Evolutionary conservation across 176 grass and related monocot species (phyloP).

Genomic region (Zea luxurians): DNA sequence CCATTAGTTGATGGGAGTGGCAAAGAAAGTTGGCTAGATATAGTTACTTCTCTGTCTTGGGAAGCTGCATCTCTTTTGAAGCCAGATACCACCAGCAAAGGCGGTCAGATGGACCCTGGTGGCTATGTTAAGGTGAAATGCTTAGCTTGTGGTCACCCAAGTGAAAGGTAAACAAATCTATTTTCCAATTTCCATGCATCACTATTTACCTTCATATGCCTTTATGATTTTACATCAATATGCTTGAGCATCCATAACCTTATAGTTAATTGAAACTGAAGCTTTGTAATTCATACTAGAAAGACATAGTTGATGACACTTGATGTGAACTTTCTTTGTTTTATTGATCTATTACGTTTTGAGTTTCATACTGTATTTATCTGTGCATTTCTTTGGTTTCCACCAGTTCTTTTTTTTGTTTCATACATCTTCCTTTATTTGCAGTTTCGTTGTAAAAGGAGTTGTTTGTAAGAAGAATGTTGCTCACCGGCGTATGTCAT

Average conservation of each 20-base stretch:
- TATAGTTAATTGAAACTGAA: conserved; percentile 24
- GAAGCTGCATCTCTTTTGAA: conserved; percentile 90
- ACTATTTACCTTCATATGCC: conserved; percentile 17
- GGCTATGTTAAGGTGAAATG: conserved; percentile 98
- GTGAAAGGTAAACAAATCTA: conserved; percentile 64
- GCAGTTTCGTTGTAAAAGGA: conserved; percentile 81
- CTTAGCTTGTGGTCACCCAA: conserved; percentile 72
- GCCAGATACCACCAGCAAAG: conserved; percentile 97
- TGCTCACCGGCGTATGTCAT: conserved; percentile 79
- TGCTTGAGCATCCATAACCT: neutral
- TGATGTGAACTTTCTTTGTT: conserved; percentile 23
- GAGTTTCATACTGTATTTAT: conserved; percentile 24
- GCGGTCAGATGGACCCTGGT: conserved; percentile 94
- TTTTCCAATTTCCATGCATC: conserved; percentile 24
- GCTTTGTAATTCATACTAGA: conserved; percentile 17
- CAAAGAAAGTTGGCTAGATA: conserved; percentile 83
- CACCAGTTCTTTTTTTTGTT: conserved; percentile 28
- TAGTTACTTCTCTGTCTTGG: conserved; percentile 92
- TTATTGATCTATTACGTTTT: neutral
- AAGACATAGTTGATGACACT: neutral
- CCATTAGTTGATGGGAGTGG: conserved; percentile 54
- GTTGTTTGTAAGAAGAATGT: conserved; percentile 99
- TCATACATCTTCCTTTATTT: conserved; percentile 31
- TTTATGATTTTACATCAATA: conserved; percentile 20
- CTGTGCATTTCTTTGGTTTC: conserved; percentile 26